Conservation (phyloP, 2,329 filamentous ascomycete species). For the Fusarium dlaminii region DNA sequence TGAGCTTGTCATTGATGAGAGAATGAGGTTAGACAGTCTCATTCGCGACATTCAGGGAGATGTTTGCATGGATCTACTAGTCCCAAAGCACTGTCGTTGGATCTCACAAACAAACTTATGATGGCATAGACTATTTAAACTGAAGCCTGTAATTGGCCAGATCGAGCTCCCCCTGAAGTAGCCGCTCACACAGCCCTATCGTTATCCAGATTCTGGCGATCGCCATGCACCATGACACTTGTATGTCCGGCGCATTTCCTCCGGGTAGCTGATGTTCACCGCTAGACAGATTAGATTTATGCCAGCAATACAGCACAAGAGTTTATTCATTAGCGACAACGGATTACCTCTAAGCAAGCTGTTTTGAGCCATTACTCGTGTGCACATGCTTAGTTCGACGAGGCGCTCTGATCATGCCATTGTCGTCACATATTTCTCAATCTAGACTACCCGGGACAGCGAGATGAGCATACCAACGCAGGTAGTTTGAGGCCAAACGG, state of each 20-base stretch:
- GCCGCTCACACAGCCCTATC: neutral
- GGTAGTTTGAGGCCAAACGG: no score
- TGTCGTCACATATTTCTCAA: neutral
- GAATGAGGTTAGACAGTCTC: neutral
- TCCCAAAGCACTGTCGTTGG: neutral
- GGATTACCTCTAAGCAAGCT: neutral
- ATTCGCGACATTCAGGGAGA: neutral
- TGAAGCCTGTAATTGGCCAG: neutral
- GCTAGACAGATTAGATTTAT: neutral
- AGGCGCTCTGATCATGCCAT: neutral
- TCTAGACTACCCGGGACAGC: neutral
- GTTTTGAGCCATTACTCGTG: neutral
- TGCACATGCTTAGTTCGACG: neutral
- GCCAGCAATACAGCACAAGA: neutral
- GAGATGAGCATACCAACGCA: neutral
- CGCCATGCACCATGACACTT: neutral
- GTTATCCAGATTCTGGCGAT: neutral
- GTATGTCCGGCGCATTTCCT: neutral
- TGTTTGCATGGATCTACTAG: neutral
- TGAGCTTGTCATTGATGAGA: neutral
- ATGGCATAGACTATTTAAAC: neutral
- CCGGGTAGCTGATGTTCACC: neutral
- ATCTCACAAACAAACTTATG: neutral
- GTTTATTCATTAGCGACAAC: neutral
- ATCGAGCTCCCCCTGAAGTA: neutral